phyloP scores from a whole-genome alignment of 1,284 basidiomycete species.

The Moesziomyces sp. region DNA sequence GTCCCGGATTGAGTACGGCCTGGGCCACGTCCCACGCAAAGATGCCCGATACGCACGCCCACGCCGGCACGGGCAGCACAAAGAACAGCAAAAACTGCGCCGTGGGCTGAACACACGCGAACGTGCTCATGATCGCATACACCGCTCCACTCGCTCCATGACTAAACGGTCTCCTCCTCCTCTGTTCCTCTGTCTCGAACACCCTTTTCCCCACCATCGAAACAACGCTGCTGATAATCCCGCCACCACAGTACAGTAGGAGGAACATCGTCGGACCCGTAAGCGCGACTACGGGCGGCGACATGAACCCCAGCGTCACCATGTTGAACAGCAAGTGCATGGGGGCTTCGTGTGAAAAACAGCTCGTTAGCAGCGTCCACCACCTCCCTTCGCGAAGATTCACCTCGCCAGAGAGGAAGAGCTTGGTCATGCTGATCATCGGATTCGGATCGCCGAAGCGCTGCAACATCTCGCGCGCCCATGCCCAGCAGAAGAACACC shows the following conservation, averaged over 20 bases:
- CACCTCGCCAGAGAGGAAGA: slow-evolving; percentile 75
- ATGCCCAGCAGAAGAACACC: slow-evolving; percentile 52
- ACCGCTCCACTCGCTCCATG: slow-evolving; percentile 72
- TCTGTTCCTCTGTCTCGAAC: neutral
- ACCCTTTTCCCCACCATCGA: slow-evolving; percentile 74
- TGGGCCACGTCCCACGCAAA: slow-evolving; percentile 78
- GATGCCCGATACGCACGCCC: slow-evolving; percentile 79
- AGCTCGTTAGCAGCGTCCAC: slow-evolving; percentile 83
- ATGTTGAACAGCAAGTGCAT: slow-evolving; percentile 81
- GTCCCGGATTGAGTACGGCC: slow-evolving; percentile 69
- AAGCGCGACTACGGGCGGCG: slow-evolving; percentile 76
- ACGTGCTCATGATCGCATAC: slow-evolving; percentile 75
- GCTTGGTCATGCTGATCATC: slow-evolving; percentile 74
- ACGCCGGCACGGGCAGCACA: slow-evolving; percentile 80
- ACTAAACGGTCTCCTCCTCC: neutral
- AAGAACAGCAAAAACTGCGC: slow-evolving; percentile 81
- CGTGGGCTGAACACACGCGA: slow-evolving; percentile 77
- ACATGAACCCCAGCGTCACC: slow-evolving; percentile 83
- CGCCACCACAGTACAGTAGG: slow-evolving; percentile 78
- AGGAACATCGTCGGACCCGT: slow-evolving; percentile 80
- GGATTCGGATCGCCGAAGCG: slow-evolving; percentile 73
- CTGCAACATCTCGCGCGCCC: slow-evolving; percentile 22
- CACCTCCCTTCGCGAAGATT: slow-evolving; percentile 79
- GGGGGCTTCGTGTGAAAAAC: slow-evolving; percentile 45
- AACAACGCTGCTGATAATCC: slow-evolving; percentile 66